These are phyloP conservation scores for Plasmodium inui DNA, from an alignment of 169 alveolate species.

Conservation along the genomic window DNA sequence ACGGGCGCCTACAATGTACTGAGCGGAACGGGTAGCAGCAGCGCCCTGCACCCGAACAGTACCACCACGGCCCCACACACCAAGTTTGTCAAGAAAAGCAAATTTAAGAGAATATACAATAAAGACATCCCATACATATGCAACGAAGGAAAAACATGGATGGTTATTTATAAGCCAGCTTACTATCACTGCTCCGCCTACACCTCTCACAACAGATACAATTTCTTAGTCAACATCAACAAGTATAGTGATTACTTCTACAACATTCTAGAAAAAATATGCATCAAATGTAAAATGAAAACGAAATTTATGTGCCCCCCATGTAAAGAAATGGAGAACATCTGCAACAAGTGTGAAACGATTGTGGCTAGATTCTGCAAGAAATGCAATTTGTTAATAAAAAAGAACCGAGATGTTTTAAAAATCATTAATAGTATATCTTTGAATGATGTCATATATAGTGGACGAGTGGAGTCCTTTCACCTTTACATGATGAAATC, in stretches of 20 bases:
- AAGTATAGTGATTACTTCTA: conserved; percentile 60
- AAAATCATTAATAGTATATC: conserved; percentile 77
- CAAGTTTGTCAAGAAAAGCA: conserved; percentile 17
- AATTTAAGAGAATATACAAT: conserved; percentile 57
- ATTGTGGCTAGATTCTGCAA: conserved; percentile 40
- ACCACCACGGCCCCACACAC: not conserved
- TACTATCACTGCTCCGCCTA: conserved; percentile 84
- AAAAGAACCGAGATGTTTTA: conserved; percentile 73
- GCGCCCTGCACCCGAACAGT: not conserved
- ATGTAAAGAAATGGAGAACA: conserved; percentile 55
- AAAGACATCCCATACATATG: conserved; percentile 82
- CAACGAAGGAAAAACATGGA: conserved; percentile 80
- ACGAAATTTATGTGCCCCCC: conserved; percentile 65
- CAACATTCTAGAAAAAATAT: conserved; percentile 60
- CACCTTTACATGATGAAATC: conserved; percentile 83
- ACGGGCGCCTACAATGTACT: not conserved
- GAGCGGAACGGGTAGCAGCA: not conserved
- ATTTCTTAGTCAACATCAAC: conserved; percentile 40
- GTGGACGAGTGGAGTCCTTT: conserved; percentile 83
- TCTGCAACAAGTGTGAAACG: conserved; percentile 51
- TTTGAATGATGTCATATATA: conserved; percentile 75
- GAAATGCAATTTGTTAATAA: conserved; percentile 48
- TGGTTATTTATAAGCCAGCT: conserved; percentile 84
- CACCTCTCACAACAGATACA: conserved; percentile 68
- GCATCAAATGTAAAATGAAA: conserved; percentile 64